phyloP scores from a whole-genome alignment of 495 filamentous ascomycete species.

The Penicillium odoratum region DNA sequence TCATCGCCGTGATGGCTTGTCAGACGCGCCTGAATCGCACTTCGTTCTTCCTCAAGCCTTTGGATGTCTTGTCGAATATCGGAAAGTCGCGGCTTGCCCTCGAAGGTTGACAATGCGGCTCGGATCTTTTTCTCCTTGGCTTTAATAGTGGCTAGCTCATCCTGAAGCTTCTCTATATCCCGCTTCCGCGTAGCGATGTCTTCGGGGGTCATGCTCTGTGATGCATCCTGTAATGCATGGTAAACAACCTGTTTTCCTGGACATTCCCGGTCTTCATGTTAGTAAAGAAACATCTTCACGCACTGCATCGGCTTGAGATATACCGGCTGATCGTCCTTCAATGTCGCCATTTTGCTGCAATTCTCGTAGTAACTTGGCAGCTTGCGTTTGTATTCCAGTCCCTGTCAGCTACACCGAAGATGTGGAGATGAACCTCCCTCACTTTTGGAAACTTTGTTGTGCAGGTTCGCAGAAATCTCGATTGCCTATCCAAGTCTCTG shows the following conservation, averaged over 20 bases:
- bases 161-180: conserved; percentile 52
- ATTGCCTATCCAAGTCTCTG: conserved; percentile 46
- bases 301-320: conserved; percentile 3
- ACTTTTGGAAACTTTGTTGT: conserved; percentile 68
- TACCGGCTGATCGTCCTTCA: conserved; percentile 57
- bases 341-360: conserved; percentile 61
- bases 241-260: conserved; percentile 65
- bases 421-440: conserved; percentile 3
- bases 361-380: conserved; percentile 63
- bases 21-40: conserved; percentile 41
- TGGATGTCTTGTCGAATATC: conserved; percentile 49
- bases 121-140: conserved; percentile 52
- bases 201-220: conserved; percentile 46
- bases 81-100: conserved; percentile 50
- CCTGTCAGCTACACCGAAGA: conserved; percentile 3
- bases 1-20: conserved; percentile 29
- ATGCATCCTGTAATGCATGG: conserved; percentile 55
- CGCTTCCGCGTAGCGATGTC: conserved; percentile 46
- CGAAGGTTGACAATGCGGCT: conserved; percentile 47
- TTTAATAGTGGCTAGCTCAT: conserved; percentile 48
- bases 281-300: neutral
- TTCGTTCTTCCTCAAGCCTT: conserved; percentile 48
- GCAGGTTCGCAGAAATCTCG: conserved; percentile 65
- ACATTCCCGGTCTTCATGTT: neutral
- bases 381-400: conserved; percentile 42